phyloP scores from a whole-genome alignment of 2,329 filamentous ascomycete genomes.

The Hypoxylon rubiginosum region DNA sequence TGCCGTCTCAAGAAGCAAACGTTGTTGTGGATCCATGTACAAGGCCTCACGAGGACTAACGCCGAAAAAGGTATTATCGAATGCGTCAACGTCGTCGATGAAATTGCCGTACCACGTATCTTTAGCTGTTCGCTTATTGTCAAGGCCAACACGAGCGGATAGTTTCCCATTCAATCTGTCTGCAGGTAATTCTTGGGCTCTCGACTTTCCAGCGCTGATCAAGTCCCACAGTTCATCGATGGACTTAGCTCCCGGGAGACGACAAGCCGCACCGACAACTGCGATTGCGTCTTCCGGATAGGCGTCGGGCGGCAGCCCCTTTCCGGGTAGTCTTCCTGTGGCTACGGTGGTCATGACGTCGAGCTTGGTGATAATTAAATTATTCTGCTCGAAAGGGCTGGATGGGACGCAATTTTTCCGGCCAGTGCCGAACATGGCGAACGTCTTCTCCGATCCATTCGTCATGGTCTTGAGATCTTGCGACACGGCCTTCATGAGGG shows the following conservation, averaged over 20 bases:
- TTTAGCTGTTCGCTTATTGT: constrained; percentile 1
- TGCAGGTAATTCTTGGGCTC: constrained; percentile 5
- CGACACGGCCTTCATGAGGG: constrained; percentile 4
- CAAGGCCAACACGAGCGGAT: constrained; percentile 7
- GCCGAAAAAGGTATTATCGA: constrained; percentile 50
- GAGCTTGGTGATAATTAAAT: constrained; percentile 14
- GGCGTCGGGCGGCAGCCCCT: background rate
- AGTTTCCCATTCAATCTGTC: constrained; percentile 7
- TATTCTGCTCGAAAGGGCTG: constrained; percentile 8
- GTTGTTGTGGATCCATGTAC: constrained; percentile 49
- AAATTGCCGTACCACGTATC: constrained; percentile 7
- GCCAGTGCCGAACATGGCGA: constrained; percentile 16
- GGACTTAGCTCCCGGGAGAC: constrained; percentile 10
- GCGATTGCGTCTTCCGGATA: constrained; percentile 9
- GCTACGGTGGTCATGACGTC: constrained; percentile 9
- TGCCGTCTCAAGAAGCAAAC: constrained; percentile 43
- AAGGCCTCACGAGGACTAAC: constrained; percentile 47
- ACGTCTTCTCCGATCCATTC: background rate
- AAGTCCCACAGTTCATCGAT: constrained; percentile 18
- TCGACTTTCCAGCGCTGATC: constrained; percentile 5
- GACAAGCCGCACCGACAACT: constrained; percentile 7
- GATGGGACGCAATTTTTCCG: constrained; percentile 14
- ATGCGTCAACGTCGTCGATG: constrained; percentile 30
- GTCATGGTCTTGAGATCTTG: constrained; percentile 4
- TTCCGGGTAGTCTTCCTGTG: background rate